phyloP scores from a whole-genome alignment of 176 grass and related monocot species.

The Oryza punctata region DNA sequence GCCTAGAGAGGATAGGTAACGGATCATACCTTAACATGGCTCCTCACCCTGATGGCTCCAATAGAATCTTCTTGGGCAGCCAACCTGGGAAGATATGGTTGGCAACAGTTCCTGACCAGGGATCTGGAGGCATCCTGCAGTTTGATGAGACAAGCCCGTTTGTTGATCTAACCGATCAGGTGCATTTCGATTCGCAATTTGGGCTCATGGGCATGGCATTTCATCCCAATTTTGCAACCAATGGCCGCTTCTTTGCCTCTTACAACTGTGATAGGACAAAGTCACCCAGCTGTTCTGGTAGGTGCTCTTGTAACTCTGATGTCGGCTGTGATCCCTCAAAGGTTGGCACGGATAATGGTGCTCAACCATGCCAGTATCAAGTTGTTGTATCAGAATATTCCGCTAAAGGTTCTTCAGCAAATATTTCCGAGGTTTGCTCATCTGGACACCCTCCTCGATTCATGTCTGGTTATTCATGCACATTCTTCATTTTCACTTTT shows the following conservation, averaged over 20 bases:
- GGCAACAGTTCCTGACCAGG: constrained; percentile 77
- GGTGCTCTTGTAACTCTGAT: constrained; percentile 87
- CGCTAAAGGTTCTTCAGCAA: constrained; percentile 69
- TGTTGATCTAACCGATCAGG: constrained; percentile 87
- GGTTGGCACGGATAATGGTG: constrained; percentile 61
- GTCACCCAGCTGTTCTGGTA: constrained; percentile 62
- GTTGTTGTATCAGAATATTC: constrained; percentile 75
- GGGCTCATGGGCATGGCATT: constrained; percentile 94
- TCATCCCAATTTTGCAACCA: constrained; percentile 70
- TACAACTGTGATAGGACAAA: constrained; percentile 90
- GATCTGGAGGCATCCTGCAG: constrained; percentile 62
- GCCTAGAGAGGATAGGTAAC: constrained; percentile 77
- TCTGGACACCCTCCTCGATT: background rate
- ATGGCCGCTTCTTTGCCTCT: constrained; percentile 90
- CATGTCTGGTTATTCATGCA: constrained; percentile 3
- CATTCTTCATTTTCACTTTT: background rate
- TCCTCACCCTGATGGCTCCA: constrained; percentile 88
- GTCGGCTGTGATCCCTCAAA: constrained; percentile 83
- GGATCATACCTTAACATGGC: constrained; percentile 88
- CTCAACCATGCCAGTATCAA: constrained; percentile 89
- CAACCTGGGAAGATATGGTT: constrained; percentile 88
- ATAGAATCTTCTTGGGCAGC: constrained; percentile 72
- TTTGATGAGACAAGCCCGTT: constrained; percentile 59
- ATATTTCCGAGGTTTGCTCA: constrained; percentile 68
- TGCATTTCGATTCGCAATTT: constrained; percentile 66